Evolutionary conservation across 176 grass and related monocot genomes (phyloP), one percentile per base, ranked within the genome.

Genomic region (Oryza glumipatula): DNA sequence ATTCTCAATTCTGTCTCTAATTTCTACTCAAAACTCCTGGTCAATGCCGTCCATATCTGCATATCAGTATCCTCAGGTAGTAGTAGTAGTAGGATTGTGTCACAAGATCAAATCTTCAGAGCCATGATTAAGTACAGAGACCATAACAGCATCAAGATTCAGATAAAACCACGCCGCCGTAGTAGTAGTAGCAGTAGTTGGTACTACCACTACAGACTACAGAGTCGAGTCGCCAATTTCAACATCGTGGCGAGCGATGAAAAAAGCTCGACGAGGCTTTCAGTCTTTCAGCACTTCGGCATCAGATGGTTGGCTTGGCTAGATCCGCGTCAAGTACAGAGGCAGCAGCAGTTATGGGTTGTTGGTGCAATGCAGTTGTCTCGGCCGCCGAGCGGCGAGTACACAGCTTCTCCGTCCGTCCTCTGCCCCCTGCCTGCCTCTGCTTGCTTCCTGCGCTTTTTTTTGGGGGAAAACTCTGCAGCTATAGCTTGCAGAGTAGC

Each of bases 291-390:
- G 21, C 35, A 26, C 6, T 56, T 73, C 68, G 30, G 12, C 35
- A 26, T n/a, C 35, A 14, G 21, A 58, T 48, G 15, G 23, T 41
- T 24, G 70, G 4, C 22, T 7, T 23, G 67, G 52, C 11, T 49
- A 39, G 68, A 80, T 73, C 68, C 28, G 56, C 68, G 11, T 6
- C 11, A 61, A 45, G 45, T 30, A 78, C 41, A 38, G 58, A 26
- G 46, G 15, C 43, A 17, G 13, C 3, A n/a, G 47, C 47, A 15
- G 47, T 32, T 32, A 32, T 11, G 49, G 49, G 72, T 81, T 39
- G 72, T 81, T 39, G 70, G 70, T 36, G 78, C 48, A 3, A n/a
- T 13, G 80, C 54, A 65, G 73, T 56, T 86, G 75, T 65, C 54
- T 76, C 12, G 61, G 78, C 71, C 78, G 71, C 39, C 63, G 84